Base-by-base conservation (phyloP, 2,329 filamentous ascomycete species). In the Didymella pomorum region DNA sequence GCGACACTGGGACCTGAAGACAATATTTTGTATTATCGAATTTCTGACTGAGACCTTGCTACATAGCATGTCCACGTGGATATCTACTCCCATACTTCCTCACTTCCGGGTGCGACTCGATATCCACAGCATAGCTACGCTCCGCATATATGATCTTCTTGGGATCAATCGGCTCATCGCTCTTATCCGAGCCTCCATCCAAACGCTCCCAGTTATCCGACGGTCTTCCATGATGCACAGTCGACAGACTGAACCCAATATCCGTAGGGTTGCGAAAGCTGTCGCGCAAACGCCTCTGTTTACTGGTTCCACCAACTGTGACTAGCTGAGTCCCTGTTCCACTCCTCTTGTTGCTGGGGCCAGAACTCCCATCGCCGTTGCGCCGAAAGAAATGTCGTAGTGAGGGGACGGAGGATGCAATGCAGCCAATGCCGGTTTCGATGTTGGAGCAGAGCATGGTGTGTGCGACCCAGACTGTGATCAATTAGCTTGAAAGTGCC, bases 401-500 rank as follows among this genome's bases (percentile, higher is more conserved):
- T 0, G 66, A 67, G 2, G 66, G 64, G 9, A 69, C 44, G 1
- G 65, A 67, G 4, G 65, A 64, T 1, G 64, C 65, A 9, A 69
- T 58, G 49, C 66, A 69, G 3, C 64, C 66, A 20, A 69, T 67
- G 23, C 65, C 66, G 8, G 65, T 69, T 60, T 69, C 66, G 44
- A 69, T 62, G 42, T 69, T 69, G 14, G 66, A 69, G 41, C 61
- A 69, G 26, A 69, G 61, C 58, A 69, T 61, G 16, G 54, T 69
- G 44, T 69, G 66, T 18, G 66, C 58, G 11, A 67, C 63, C 65
- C 66, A 69, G 52, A 68, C 63, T 66, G 10, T 49, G 14, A 7
- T 8, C 18, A 9, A 21, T 53, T 42, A 52, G 54, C n/a, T 20
- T 48, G 11, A 16, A 35, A n/a, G 31, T 35, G 6, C n/a, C 4